Evolutionary conservation across 2,329 filamentous ascomycete genomes (phyloP), one percentile per base, ranked within the genome.

Genomic region (Pestalotiopsis sp.): DNA sequence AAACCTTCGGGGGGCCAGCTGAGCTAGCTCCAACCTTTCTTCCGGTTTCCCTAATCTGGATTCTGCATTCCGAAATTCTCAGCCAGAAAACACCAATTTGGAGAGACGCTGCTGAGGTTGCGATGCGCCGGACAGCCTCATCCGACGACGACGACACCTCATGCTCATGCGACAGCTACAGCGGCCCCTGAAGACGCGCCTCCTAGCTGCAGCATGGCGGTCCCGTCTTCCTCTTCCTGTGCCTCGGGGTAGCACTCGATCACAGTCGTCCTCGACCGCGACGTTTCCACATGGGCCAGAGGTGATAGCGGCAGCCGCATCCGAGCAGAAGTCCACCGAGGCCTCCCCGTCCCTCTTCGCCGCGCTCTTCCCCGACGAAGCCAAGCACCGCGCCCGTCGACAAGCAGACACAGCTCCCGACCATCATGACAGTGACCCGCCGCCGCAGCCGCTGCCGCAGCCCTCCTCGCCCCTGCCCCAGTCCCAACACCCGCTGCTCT

Each of bases 281-380:
- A 49, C 63, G 63, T 11, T 41, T 13, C 7, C 36, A 7, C 31
- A 36, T 23, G 59, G 38, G 12, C 25, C 25, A 58, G 64, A 25
- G 27, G 45, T 12, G 23, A n/a, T 7, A 17, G 17, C 41, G 31
- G 25, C 27, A 36, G 65, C 49, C 65, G 66, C 68, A 69, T 31
- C 62, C 74, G 31, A 20, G 4, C 45, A 23, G 14, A 9, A 52
- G 17, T 20, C 45, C 17, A 9, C 45, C 20, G 17, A 52, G 4
- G 5, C 45, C 17, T 52, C 45, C 6, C 13, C 59, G 11, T 79
- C 81, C 4, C 75, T 84, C 9, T 82, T 82, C 69, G 80, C 83
- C 66, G 83, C 87, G 72, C 82, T 90, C 1, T 90, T 90, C 72
- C 87, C 88, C 4, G 85, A 87, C 72, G 83, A 86, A 67, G 78